These are phyloP conservation scores for Pestalotiopsis sp. DNA, from an alignment of 2,329 filamentous ascomycete species.

Conservation along the genomic window DNA sequence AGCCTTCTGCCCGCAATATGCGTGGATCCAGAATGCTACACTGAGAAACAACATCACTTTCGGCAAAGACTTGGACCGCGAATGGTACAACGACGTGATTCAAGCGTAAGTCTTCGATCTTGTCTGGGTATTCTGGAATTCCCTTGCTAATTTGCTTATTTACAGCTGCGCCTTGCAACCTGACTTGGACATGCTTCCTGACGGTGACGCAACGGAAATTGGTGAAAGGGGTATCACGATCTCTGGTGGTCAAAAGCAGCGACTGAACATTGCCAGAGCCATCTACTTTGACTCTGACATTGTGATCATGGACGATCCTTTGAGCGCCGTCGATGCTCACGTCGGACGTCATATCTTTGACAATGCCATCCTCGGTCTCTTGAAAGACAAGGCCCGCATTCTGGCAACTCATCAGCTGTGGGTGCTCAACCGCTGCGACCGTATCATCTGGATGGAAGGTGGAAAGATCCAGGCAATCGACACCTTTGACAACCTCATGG, in stretches of 20 bases:
- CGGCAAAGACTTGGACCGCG: conserved; percentile 72
- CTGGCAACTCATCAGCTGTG: conserved; percentile 95
- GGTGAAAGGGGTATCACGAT: conserved; percentile 95
- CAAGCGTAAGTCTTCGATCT: conserved; percentile 58
- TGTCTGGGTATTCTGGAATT: not conserved
- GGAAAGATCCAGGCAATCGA: conserved; percentile 84
- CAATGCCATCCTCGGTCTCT: conserved; percentile 84
- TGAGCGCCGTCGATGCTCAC: conserved; percentile 70
- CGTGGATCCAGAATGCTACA: conserved; percentile 94
- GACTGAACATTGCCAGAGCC: conserved; percentile 87
- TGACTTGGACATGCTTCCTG: conserved; percentile 91
- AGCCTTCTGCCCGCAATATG: conserved; percentile 93
- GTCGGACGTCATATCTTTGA: conserved; percentile 83
- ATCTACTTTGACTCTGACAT: conserved; percentile 72
- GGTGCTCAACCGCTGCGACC: conserved; percentile 86
- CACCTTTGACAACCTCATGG: conserved; percentile 88
- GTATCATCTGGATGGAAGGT: conserved; percentile 90
- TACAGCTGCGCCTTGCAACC: conserved; percentile 74
- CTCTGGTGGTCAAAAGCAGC: conserved; percentile 92
- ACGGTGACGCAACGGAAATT: conserved; percentile 87
- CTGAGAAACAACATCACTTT: conserved; percentile 90
- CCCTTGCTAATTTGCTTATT: conserved; percentile 14
- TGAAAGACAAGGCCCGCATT: conserved; percentile 87
- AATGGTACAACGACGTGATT: conserved; percentile 85
- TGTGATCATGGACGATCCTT: conserved; percentile 69